These are phyloP conservation scores for Neurospora discreta DNA, from an alignment of 495 filamentous ascomycete genomes.

Conservation along the genomic window DNA sequence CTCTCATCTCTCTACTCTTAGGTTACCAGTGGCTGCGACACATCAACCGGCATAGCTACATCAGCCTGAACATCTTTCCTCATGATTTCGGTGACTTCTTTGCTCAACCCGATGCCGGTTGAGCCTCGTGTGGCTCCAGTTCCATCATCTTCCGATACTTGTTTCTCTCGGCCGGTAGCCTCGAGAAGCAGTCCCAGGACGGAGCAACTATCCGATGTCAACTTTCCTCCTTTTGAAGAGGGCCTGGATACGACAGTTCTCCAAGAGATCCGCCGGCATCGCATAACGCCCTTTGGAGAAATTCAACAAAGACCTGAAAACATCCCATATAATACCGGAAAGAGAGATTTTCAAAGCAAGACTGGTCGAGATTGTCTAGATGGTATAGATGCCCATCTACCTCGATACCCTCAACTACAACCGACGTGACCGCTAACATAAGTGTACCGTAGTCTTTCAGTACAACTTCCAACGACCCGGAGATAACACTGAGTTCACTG, in stretches of 20 bases:
- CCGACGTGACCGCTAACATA: background rate
- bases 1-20: conserved; percentile 12
- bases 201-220: conserved; percentile 42
- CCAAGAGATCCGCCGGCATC: conserved; percentile 46
- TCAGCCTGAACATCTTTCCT: conserved; percentile 5
- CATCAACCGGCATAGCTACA: background rate
- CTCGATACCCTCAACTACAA: background rate
- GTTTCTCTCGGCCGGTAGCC: conserved; percentile 14
- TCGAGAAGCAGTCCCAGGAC: conserved; percentile 26
- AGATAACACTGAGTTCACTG: conserved; percentile 54
- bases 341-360: conserved; percentile 73
- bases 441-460: conserved; percentile 57
- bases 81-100: conserved; percentile 47
- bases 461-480: conserved; percentile 74
- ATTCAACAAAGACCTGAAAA: conserved; percentile 60
- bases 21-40: conserved; percentile 7
- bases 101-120: conserved; percentile 43
- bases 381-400: conserved; percentile 39
- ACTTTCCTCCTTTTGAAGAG: conserved; percentile 56
- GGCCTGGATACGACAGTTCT: conserved; percentile 41
- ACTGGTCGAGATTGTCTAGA: conserved; percentile 83
- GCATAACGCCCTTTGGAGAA: conserved; percentile 53
- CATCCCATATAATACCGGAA: conserved; percentile 89
- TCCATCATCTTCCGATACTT: conserved; percentile 6
- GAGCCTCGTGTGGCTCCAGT: conserved; percentile 27